These are phyloP conservation scores for Kodamaea plutei DNA, from an alignment of 1,139 yeast species.

Conservation along the genomic window DNA sequence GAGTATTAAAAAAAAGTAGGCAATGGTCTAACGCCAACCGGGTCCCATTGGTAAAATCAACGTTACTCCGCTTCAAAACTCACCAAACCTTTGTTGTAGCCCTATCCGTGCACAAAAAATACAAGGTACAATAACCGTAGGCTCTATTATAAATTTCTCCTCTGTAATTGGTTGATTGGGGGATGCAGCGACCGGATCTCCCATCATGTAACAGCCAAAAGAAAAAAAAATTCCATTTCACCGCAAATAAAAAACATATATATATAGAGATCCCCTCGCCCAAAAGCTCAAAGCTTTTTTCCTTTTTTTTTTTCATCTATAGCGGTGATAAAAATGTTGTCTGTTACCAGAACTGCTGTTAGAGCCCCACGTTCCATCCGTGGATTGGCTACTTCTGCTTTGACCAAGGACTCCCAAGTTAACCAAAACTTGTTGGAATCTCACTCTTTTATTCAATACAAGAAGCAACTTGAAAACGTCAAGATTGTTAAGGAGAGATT, in stretches of 20 bases:
- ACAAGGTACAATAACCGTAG: too few relatives aligned
- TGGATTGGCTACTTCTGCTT: conserved; percentile 70
- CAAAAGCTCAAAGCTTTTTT: too few relatives aligned
- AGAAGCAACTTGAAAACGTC: conserved; percentile 76
- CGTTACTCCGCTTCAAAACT: too few relatives aligned
- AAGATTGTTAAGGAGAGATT: conserved; percentile 83
- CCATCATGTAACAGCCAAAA: too few relatives aligned
- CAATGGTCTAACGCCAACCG: too few relatives aligned
- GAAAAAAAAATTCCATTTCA: too few relatives aligned
- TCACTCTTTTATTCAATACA: conserved; percentile 75
- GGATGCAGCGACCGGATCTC: too few relatives aligned
- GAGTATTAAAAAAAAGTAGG: too few relatives aligned
- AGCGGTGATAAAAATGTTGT: conserved; percentile 27
- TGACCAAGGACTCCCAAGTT: conserved; percentile 90
- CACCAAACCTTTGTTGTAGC: too few relatives aligned
- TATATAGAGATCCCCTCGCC: conserved; percentile 6
- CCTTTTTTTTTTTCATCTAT: conserved; percentile 7
- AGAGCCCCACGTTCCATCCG: conserved; percentile 45
- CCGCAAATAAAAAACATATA: neutral
- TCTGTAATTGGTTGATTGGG: conserved; percentile 14
- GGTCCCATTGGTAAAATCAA: too few relatives aligned
- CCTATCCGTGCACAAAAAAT: too few relatives aligned
- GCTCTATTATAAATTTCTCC: conserved; percentile 18
- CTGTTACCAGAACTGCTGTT: conserved; percentile 35
- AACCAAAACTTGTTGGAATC: conserved; percentile 88